Evolutionary conservation across 140 eudicot genomes (phyloP), one percentile per base, ranked within the genome.

Genomic region (Stevia rebaudiana): DNA sequence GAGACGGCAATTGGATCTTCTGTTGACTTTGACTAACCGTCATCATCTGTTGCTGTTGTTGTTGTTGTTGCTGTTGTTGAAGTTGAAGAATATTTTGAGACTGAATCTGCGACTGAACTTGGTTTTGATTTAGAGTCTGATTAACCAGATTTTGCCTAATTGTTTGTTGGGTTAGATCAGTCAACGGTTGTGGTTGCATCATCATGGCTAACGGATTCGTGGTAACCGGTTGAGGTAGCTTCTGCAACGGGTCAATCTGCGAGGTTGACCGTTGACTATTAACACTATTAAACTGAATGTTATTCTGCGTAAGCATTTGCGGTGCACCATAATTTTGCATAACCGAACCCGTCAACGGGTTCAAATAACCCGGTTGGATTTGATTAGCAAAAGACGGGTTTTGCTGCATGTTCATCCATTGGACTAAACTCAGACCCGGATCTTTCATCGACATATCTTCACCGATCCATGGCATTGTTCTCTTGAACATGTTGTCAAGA

Each of bases 361-460:
- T 77, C 58, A 91, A 48, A 64, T 80, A 91, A 56, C 83, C 83
- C 7, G 90, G 78, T 65, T 84, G 98, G 21, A 82, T 71, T 36
- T 94, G 80, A 76, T 81, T 84, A 8, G 78, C 81, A 42, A 81
- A 28, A 30, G 92, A 74, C 12, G 95, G 72, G 54, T 79, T 87
- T 63, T 91, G 97, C 69, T 82, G 95, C 98, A 91, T 79, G 82
- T 87, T 91, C 98, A 91, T 87, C 98, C 96, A 87, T 70, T 91
- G 98, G 53, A 80, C 96, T 84, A 91, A 75, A 74, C 95, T 87
- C 30, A 91, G 60, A 28, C 98, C 98, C 4, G 83, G 82, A 76
- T 91, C 91, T 70, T 83, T 89, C 84, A 86, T 71, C 62, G 83
- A 84, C 57, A 81, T 74, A 42, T 86, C 95, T 54, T 91, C 98